A percentile compares a stretch with the other conserved stretches of the same genome.
Evolutionary conservation across 164 flowering plant species (phyloP).

Genomic region (Annona squamosa): DNA sequence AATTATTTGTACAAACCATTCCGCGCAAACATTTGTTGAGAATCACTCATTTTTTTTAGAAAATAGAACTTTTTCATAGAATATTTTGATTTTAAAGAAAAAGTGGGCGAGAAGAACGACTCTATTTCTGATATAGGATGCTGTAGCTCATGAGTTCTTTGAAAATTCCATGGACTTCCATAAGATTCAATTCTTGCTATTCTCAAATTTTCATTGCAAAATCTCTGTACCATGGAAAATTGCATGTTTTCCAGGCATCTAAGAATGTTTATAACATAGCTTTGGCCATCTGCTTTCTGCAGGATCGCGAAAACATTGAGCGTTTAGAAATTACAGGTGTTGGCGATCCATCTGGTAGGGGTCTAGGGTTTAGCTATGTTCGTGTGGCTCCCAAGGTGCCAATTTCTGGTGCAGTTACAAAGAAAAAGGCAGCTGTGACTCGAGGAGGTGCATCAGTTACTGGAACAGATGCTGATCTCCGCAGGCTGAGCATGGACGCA

Average conservation of each 20-base stretch:
- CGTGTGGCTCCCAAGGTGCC: slow-evolving; percentile 85
- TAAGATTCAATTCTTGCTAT: too few species aligned
- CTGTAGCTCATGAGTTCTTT: too few species aligned
- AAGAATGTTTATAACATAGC: not conserved
- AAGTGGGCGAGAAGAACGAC: too few species aligned
- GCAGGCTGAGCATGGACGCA: slow-evolving; percentile 98
- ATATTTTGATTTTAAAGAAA: too few species aligned
- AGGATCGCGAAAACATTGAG: slow-evolving; percentile 92
- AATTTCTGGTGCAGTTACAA: slow-evolving; percentile 49
- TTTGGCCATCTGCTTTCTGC: slow-evolving; percentile 8
- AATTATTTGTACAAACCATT: too few species aligned
- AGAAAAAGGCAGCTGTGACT: slow-evolving; percentile 62
- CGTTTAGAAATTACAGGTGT: slow-evolving; percentile 97
- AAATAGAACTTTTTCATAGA: too few species aligned
- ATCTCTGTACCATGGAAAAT: too few species aligned
- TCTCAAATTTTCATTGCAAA: too few species aligned
- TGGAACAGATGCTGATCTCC: slow-evolving; percentile 99
- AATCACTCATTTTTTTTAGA: too few species aligned
- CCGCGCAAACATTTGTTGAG: too few species aligned
- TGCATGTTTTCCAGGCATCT: not conserved
- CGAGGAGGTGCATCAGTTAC: slow-evolving; percentile 77
- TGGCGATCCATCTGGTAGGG: slow-evolving; percentile 99
- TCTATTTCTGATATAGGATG: too few species aligned
- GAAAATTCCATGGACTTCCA: too few species aligned
- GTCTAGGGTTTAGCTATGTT: slow-evolving; percentile 95